Conservation (phyloP, 1,284 basidiomycete species). For the Cryptococcus maquisensis region DNA sequence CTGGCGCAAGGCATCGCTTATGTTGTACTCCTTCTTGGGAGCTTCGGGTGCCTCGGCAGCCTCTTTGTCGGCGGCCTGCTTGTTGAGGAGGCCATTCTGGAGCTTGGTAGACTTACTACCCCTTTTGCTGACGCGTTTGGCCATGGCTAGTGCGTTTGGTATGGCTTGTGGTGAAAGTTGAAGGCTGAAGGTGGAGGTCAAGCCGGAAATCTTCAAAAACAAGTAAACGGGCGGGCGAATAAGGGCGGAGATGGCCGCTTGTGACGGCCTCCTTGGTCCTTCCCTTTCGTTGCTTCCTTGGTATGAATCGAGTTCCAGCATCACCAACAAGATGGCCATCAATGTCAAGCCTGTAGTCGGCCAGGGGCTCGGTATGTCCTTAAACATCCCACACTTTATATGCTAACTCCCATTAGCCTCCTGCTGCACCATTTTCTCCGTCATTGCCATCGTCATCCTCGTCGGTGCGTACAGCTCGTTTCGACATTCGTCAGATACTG, state of each 20-base stretch:
- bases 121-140: slow-evolving; percentile 2
- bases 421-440: slow-evolving; percentile 54
- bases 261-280: no score
- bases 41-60: slow-evolving; percentile 1
- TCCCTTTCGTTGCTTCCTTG: background rate
- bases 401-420: slow-evolving; percentile 43
- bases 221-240: background rate
- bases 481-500: background rate
- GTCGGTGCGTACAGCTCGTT: slow-evolving; percentile 34
- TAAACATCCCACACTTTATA: background rate
- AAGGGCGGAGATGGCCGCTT: background rate
- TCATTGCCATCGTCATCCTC: slow-evolving; percentile 55
- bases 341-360: slow-evolving; percentile 48
- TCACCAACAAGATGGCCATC: slow-evolving; percentile 14
- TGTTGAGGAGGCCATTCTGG: slow-evolving; percentile 1
- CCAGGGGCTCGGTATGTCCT: slow-evolving; percentile 44
- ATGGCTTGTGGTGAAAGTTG: background rate
- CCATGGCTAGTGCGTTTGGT: background rate
- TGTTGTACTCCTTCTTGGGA: slow-evolving; percentile 10
- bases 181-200: slow-evolving; percentile 1
- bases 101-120: slow-evolving; percentile 18
- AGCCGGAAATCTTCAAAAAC: slow-evolving; percentile 5
- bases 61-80: slow-evolving; percentile 1
- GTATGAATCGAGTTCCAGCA: background rate
- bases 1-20: slow-evolving; percentile 39